phyloP scores from a whole-genome alignment of 2,329 filamentous ascomycete genomes.

The Fonsecaea monophora region DNA sequence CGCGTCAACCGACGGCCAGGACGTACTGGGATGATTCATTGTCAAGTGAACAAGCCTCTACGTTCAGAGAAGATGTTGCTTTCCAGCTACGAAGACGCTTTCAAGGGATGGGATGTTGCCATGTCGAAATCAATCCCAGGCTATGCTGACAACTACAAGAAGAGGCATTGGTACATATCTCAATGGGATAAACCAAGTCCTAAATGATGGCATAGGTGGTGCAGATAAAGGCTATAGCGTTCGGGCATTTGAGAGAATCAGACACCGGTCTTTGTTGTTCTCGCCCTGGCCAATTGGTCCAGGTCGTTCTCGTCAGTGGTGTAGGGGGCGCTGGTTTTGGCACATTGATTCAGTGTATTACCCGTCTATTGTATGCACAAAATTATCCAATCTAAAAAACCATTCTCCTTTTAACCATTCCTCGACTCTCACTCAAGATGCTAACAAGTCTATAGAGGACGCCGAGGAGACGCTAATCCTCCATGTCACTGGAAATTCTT shows the following conservation, averaged over 20 bases:
- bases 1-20: not conserved
- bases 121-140: constrained; percentile 14
- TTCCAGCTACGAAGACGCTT: constrained; percentile 11
- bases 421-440: not conserved
- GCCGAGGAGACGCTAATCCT: not conserved
- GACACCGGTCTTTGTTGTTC: not conserved
- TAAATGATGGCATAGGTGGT: not conserved
- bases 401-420: not conserved
- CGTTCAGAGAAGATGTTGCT: not conserved
- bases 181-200: constrained; percentile 8
- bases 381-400: not conserved
- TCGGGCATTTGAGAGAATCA: not conserved
- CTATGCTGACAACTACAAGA: constrained; percentile 5
- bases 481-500: not conserved
- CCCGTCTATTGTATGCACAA: not conserved
- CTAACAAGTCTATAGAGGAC: not conserved
- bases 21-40: not conserved
- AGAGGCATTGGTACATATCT: constrained; percentile 18
- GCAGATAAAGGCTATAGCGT: not conserved
- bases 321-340: not conserved
- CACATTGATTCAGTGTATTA: not conserved
- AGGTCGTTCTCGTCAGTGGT: not conserved
- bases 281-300: not conserved
- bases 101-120: constrained; percentile 12
- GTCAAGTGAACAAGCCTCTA: constrained; percentile 5